These are phyloP conservation scores for Eremochloa ophiuroides DNA, from an alignment of 176 grass and related monocot species.

Conservation along the genomic window DNA sequence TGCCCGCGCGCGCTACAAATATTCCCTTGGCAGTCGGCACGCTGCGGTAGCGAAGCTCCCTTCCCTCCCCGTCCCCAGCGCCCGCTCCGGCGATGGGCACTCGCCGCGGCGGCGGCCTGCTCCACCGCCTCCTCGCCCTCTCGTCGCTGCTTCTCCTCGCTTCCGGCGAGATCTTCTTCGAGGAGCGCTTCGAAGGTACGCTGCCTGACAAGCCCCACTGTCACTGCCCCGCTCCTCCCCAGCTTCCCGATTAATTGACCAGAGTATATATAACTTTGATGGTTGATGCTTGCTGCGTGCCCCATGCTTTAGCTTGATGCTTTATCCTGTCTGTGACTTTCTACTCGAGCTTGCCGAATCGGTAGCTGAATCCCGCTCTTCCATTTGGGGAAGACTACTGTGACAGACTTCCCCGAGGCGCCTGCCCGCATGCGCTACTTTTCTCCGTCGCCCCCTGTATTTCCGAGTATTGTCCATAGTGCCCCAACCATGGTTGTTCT, in stretches of 20 bases:
- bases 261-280: neutral
- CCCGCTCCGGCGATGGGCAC: slow-evolving; percentile 25
- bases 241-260: neutral
- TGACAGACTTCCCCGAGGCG: neutral
- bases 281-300: neutral
- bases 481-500: neutral
- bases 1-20: slow-evolving; percentile 34
- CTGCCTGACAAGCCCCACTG: neutral
- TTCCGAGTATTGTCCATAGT: slow-evolving; percentile 9
- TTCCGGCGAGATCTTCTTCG: slow-evolving; percentile 75
- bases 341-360: neutral
- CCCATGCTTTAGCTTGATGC: neutral
- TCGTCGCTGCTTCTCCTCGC: slow-evolving; percentile 50
- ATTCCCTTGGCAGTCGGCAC: slow-evolving; percentile 17
- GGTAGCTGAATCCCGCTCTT: slow-evolving; percentile 2
- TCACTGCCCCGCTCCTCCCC: neutral
- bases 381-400: neutral
- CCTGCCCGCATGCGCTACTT: neutral
- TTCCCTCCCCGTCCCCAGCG: neutral
- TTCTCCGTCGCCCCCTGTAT: neutral
- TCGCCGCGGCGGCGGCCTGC: slow-evolving; percentile 4
- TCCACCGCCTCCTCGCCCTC: slow-evolving; percentile 22
- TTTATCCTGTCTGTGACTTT: neutral
- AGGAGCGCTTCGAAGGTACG: slow-evolving; percentile 96
- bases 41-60: neutral